Conservation (phyloP, 2,329 filamentous ascomycete species). For the Aschersonia sp. region DNA sequence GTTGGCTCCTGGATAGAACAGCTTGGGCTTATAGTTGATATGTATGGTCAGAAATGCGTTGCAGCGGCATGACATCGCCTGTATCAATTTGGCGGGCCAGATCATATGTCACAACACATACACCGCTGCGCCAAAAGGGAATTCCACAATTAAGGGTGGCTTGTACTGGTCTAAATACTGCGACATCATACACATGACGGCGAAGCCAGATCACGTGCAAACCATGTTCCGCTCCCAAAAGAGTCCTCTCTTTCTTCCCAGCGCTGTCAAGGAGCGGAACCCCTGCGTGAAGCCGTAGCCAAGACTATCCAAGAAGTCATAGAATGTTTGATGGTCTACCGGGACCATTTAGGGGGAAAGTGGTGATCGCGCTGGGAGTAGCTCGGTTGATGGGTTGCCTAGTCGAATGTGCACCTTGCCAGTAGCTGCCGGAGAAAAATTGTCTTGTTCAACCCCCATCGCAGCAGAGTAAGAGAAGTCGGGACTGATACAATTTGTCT, state of each 20-base stretch:
- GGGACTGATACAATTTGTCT: neutral
- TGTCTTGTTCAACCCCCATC: neutral
- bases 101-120: too few species aligned
- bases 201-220: too few species aligned
- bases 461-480: neutral
- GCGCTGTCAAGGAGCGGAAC: neutral
- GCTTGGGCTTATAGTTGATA: too few species aligned
- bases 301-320: neutral
- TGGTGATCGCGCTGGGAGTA: neutral
- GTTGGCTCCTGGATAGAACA: too few species aligned
- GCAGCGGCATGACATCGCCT: too few species aligned
- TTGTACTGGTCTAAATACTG: too few species aligned
- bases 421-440: neutral
- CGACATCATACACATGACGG: too few species aligned
- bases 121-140: too few species aligned
- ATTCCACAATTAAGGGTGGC: too few species aligned
- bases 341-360: neutral
- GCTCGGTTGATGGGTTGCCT: neutral
- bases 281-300: neutral
- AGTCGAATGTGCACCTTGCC: neutral
- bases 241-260: neutral
- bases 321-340: neutral
- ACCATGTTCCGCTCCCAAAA: too few species aligned
- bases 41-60: too few species aligned
- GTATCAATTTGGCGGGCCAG: too few species aligned